phyloP scores from a whole-genome alignment of 1,139 yeast genomes.

The Yamadazyma diddensiae region DNA sequence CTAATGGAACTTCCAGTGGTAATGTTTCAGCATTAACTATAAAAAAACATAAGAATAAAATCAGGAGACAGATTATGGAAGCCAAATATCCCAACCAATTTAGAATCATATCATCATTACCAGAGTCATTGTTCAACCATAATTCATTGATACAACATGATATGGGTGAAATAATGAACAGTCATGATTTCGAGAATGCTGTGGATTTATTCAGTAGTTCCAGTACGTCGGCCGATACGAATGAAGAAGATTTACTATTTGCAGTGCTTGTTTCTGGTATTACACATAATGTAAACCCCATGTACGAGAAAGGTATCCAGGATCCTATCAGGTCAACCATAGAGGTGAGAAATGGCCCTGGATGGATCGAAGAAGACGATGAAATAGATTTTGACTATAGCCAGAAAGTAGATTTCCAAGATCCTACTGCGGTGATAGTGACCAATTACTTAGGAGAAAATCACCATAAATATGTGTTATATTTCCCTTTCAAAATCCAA shows the following conservation, averaged over 20 bases:
- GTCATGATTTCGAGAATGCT: conserved; percentile 13
- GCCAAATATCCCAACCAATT: conserved; percentile 38
- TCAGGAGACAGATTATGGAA: conserved; percentile 31
- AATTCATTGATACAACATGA: conserved; percentile 32
- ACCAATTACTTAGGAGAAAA: conserved; percentile 19
- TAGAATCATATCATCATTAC: conserved; percentile 32
- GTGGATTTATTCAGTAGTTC: conserved; percentile 15
- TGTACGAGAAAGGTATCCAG: neutral
- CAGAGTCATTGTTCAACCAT: conserved; percentile 38
- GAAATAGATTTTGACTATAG: conserved; percentile 21
- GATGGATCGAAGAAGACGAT: conserved; percentile 37
- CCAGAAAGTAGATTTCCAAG: conserved; percentile 41
- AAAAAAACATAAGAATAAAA: conserved; percentile 32
- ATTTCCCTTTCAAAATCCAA: conserved; percentile 42
- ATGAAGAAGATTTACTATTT: conserved; percentile 40
- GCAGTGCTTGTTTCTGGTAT: conserved; percentile 34
- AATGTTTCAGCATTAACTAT: conserved; percentile 33
- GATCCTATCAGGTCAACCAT: conserved; percentile 20
- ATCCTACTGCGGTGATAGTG: conserved; percentile 42
- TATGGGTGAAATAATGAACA: conserved; percentile 20
- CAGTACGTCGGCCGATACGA: conserved; percentile 17
- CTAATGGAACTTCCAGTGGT: conserved; percentile 13
- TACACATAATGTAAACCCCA: conserved; percentile 2
- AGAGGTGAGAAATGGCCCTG: conserved; percentile 44
- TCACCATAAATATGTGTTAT: conserved; percentile 26